Evolutionary conservation across 129 eudicot species (phyloP).

Genomic region (Smallanthus sonchifolius): DNA sequence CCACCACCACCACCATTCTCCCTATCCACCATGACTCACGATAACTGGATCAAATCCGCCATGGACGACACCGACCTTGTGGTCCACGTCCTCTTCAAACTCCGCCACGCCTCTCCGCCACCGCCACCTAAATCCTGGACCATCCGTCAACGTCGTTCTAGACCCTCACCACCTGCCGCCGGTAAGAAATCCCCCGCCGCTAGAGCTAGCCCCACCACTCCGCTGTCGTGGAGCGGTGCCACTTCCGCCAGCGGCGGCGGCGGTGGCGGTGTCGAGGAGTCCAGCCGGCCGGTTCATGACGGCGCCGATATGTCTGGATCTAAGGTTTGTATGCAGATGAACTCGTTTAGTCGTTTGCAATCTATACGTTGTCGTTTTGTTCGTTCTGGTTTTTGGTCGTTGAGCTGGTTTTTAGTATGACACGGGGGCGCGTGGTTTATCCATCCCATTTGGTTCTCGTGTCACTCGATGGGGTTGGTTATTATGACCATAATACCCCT

Average conservation of each 20-base stretch:
- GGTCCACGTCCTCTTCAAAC: conserved; percentile 39
- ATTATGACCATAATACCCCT: conserved; percentile 37
- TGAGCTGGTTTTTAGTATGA: conserved; percentile 20
- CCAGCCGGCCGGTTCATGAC: conserved; percentile 29
- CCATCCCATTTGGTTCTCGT: background rate
- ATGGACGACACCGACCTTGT: conserved; percentile 33
- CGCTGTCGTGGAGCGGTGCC: conserved; percentile 63
- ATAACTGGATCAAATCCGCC: conserved; percentile 48
- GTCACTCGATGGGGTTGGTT: background rate
- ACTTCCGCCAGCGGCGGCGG: conserved; percentile 45
- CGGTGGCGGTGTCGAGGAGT: conserved; percentile 43
- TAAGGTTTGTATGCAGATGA: conserved; percentile 45
- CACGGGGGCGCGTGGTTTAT: conserved; percentile 24
- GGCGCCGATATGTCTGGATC: conserved; percentile 42
- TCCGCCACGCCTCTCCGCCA: conserved; percentile 28
- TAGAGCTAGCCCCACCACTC: conserved; percentile 69
- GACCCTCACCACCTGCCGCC: background rate
- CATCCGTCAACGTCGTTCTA: conserved; percentile 54
- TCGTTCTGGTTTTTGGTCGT: background rate
- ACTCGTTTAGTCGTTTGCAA: background rate
- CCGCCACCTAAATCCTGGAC: conserved; percentile 41
- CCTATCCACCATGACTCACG: conserved; percentile 14
- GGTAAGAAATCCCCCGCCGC: conserved; percentile 8
- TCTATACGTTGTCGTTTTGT: background rate
- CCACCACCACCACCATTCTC: conserved; percentile 18